Evolutionary conservation across 176 grass and related monocot genomes (phyloP).

Genomic region (Chrysopogon serrulatus): DNA sequence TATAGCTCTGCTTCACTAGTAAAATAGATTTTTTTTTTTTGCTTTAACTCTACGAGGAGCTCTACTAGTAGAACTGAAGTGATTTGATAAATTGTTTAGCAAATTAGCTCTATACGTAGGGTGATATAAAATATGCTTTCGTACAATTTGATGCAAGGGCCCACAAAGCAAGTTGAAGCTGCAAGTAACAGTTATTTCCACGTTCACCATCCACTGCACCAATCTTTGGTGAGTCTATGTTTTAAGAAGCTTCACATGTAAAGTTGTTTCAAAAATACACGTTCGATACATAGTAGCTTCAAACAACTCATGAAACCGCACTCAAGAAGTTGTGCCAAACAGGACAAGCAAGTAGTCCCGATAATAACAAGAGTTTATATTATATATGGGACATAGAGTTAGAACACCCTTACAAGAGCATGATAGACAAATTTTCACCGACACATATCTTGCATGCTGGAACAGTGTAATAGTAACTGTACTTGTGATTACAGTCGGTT

Average conservation of each 20-base stretch:
- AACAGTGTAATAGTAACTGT: neutral
- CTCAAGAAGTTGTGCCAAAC: neutral
- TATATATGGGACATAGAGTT: neutral
- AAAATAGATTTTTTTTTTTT: too few species aligned
- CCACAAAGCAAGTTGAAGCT: neutral
- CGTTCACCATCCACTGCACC: neutral
- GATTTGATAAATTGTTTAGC: too few species aligned
- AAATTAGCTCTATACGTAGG: too few species aligned
- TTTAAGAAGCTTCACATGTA: neutral
- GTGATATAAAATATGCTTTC: neutral
- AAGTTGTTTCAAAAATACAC: too few species aligned
- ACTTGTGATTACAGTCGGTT: neutral
- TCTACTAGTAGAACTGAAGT: too few species aligned
- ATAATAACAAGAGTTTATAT: neutral
- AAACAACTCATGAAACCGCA: too few species aligned
- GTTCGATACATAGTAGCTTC: too few species aligned
- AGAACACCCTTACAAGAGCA: neutral
- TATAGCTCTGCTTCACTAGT: too few species aligned
- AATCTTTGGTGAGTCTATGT: neutral
- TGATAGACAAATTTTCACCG: neutral
- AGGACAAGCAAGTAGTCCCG: neutral
- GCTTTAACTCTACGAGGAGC: too few species aligned
- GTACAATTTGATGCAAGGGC: rapidly evolving
- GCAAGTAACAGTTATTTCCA: neutral
- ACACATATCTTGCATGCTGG: neutral